Evolutionary conservation across 2,329 filamentous ascomycete species (phyloP).

Genomic region (Fusarium stilboides): DNA sequence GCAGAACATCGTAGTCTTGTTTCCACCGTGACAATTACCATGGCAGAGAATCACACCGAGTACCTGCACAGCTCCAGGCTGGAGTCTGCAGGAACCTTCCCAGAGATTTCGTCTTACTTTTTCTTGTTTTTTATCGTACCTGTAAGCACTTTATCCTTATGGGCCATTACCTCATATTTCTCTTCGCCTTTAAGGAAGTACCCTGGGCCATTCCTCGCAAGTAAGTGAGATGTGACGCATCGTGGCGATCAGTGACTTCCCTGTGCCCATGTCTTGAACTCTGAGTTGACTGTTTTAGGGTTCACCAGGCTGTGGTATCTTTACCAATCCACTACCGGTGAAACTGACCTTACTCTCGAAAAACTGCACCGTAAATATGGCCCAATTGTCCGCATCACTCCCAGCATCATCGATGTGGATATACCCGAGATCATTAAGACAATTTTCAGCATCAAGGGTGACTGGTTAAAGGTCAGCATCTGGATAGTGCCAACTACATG

Average conservation of each 20-base stretch:
- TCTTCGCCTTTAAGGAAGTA: slow-evolving; percentile 51
- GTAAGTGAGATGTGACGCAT: slow-evolving; percentile 32
- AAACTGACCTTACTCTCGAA: slow-evolving; percentile 51
- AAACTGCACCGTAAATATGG: slow-evolving; percentile 58
- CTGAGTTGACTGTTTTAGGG: slow-evolving; percentile 19
- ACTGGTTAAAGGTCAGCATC: slow-evolving; percentile 53
- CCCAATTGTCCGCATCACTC: slow-evolving; percentile 59
- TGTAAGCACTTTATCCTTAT: slow-evolving; percentile 18
- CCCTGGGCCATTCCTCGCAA: slow-evolving; percentile 53
- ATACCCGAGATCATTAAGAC: slow-evolving; percentile 56
- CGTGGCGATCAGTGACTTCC: not conserved
- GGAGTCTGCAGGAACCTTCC: slow-evolving; percentile 1
- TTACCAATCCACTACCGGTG: slow-evolving; percentile 49
- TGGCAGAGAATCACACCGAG: slow-evolving; percentile 19
- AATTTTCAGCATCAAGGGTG: slow-evolving; percentile 54
- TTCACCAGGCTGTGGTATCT: slow-evolving; percentile 58
- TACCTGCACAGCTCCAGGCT: slow-evolving; percentile 6
- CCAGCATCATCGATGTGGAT: slow-evolving; percentile 57
- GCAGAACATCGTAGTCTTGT: not conserved
- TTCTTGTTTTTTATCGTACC: slow-evolving; percentile 19
- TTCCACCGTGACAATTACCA: not conserved
- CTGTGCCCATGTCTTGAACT: not conserved
- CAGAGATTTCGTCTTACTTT: not conserved
- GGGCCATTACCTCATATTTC: slow-evolving; percentile 29
- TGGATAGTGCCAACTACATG: not conserved